These are phyloP conservation scores for Aspergillus fumigatus DNA, from an alignment of 2,329 filamentous ascomycete genomes.

Conservation along the genomic window DNA sequence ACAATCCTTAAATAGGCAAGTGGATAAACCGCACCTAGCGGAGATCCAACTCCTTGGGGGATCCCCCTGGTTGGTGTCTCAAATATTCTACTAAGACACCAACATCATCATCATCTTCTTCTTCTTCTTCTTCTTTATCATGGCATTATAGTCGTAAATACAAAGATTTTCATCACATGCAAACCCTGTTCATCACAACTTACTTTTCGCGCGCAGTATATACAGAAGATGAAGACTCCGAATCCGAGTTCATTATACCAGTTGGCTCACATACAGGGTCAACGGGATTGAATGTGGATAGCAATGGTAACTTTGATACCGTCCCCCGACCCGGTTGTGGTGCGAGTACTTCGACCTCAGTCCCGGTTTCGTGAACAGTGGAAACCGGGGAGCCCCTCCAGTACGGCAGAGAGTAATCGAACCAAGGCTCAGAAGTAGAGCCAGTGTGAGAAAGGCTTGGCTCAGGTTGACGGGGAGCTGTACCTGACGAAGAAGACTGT, in stretches of 20 bases:
- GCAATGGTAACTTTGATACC: not conserved
- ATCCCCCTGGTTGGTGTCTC: not conserved
- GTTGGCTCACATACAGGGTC: not conserved
- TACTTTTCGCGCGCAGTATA: slow-evolving; percentile 22
- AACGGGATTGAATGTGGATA: not conserved
- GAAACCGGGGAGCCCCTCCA: not conserved
- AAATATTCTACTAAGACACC: not conserved
- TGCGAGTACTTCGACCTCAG: not conserved
- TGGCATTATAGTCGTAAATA: not conserved
- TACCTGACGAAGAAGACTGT: not conserved
- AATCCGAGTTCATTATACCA: slow-evolving; percentile 12
- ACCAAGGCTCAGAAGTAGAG: not conserved
- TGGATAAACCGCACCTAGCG: not conserved
- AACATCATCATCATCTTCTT: not conserved
- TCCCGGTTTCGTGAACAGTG: not conserved
- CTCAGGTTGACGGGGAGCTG: not conserved
- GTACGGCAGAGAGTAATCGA: not conserved
- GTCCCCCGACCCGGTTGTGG: not conserved
- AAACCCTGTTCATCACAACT: not conserved
- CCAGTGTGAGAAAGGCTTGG: not conserved
- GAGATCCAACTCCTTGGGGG: not conserved
- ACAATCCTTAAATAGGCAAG: not conserved
- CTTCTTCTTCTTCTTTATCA: no score
- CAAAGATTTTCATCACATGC: not conserved
- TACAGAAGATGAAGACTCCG: slow-evolving; percentile 20